Evolutionary conservation across 2,329 filamentous ascomycete genomes (phyloP).

Genomic region (Domatiomyces catenatus): DNA sequence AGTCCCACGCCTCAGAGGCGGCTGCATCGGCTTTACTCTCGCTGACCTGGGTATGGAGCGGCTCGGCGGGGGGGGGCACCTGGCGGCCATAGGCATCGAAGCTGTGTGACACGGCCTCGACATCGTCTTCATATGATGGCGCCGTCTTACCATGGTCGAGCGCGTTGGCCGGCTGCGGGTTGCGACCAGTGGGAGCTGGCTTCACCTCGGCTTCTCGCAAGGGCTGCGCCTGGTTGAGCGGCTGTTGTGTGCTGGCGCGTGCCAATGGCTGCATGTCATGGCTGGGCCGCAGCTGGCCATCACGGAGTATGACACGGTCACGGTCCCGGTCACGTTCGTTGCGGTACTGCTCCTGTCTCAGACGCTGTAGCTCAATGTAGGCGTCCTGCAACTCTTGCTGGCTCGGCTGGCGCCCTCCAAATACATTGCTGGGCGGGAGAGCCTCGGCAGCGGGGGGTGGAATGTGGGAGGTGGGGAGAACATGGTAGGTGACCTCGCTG

Average conservation of each 20-base stretch:
- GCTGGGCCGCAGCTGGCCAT: slow-evolving; percentile 36
- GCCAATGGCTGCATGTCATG: slow-evolving; percentile 26
- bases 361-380: slow-evolving; percentile 42
- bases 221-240: slow-evolving; percentile 25
- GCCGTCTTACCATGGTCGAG: slow-evolving; percentile 35
- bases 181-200: slow-evolving; percentile 21
- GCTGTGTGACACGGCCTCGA: slow-evolving; percentile 42
- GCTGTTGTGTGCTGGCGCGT: slow-evolving; percentile 25
- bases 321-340: slow-evolving; percentile 34
- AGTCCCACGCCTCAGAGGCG: slow-evolving; percentile 76
- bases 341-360: slow-evolving; percentile 36
- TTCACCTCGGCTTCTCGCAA: slow-evolving; percentile 28
- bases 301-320: slow-evolving; percentile 40
- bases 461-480: slow-evolving; percentile 49
- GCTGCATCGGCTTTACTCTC: slow-evolving; percentile 20
- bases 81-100: slow-evolving; percentile 45
- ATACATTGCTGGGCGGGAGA: slow-evolving; percentile 24
- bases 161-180: slow-evolving; percentile 38
- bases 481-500: slow-evolving; percentile 52
- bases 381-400: slow-evolving; percentile 44
- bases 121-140: slow-evolving; percentile 36
- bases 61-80: slow-evolving; percentile 29
- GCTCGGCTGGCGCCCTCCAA: slow-evolving; percentile 35
- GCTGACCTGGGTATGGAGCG: slow-evolving; percentile 28
- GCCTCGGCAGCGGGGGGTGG: slow-evolving; percentile 35